phyloP scores from a whole-genome alignment of 495 filamentous ascomycete species.

The Cairneyella variabilis region DNA sequence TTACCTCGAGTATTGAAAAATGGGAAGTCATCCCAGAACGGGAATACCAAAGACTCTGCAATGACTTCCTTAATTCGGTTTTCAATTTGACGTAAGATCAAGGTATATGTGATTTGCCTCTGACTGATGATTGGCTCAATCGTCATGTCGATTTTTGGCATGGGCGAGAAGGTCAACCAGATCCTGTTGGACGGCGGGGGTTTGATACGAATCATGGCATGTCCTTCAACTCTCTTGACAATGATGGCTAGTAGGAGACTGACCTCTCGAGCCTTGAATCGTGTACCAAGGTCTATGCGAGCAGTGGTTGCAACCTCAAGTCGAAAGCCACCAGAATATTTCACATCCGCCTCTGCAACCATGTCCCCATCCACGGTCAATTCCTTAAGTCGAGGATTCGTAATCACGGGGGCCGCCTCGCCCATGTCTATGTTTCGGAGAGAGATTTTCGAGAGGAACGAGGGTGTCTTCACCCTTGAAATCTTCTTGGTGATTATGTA shows the following conservation, averaged over 20 bases:
- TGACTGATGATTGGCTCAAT: constrained; percentile 95
- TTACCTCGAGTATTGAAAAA: constrained; percentile 78
- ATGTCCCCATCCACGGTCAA: constrained; percentile 88
- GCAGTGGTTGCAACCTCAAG: constrained; percentile 87
- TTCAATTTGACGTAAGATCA: constrained; percentile 90
- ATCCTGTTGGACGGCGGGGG: constrained; percentile 91
- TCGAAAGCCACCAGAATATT: constrained; percentile 84
- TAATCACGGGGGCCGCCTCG: constrained; percentile 81
- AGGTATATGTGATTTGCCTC: constrained; percentile 87
- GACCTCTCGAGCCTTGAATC: constrained; percentile 88
- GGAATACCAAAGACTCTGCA: constrained; percentile 86
- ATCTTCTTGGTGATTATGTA: constrained; percentile 96
- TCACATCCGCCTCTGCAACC: constrained; percentile 77
- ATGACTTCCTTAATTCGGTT: constrained; percentile 90
- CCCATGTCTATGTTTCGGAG: constrained; percentile 83
- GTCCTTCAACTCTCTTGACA: constrained; percentile 80
- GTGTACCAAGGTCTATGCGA: constrained; percentile 79
- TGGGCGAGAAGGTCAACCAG: constrained; percentile 90
- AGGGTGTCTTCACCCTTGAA: constrained; percentile 83
- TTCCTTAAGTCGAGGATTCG: constrained; percentile 83
- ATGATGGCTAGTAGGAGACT: constrained; percentile 84
- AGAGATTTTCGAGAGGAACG: constrained; percentile 77
- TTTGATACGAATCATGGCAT: constrained; percentile 80
- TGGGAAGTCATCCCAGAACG: constrained; percentile 92
- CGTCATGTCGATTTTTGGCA: constrained; percentile 86